A percentile compares a stretch with the other conserved stretches of the same genome.
Conservation (phyloP, 345 rosid genomes). For the Boechera divaricarpa region DNA sequence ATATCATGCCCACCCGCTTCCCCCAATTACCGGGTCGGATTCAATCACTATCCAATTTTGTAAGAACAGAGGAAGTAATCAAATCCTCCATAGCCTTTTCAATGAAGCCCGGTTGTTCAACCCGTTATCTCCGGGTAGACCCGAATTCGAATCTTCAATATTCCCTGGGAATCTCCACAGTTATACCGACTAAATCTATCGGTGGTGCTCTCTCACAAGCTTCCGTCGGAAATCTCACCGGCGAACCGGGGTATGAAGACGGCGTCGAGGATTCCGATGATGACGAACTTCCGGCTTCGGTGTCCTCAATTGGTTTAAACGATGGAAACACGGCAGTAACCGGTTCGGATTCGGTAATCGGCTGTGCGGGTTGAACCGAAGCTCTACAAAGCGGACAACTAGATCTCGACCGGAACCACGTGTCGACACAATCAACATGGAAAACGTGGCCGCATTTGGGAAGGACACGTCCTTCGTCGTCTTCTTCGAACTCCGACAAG, state of each 20-base stretch:
- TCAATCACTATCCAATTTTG: not conserved
- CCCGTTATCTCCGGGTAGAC: conserved; percentile 9
- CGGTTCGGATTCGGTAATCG: conserved; percentile 34
- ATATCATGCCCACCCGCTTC: conserved; percentile 12
- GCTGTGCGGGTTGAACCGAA: conserved; percentile 51
- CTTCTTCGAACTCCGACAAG: conserved; percentile 71
- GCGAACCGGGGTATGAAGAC: conserved; percentile 34
- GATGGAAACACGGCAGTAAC: conserved; percentile 16
- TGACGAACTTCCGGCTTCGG: conserved; percentile 45
- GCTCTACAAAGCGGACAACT: conserved; percentile 90
- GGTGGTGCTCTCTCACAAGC: conserved; percentile 43
- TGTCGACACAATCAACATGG: conserved; percentile 85
- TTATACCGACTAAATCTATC: conserved; percentile 36
- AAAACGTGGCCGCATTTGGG: conserved; percentile 77
- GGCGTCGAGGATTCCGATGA: conserved; percentile 40
- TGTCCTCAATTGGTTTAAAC: conserved; percentile 35
- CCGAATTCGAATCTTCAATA: conserved; percentile 36
- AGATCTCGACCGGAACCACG: conserved; percentile 80
- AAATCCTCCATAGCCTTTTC: conserved; percentile 47
- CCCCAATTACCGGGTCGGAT: not conserved
- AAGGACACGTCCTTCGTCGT: conserved; percentile 70
- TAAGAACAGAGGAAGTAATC: not conserved
- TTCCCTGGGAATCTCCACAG: conserved; percentile 50
- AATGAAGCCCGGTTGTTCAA: conserved; percentile 36
- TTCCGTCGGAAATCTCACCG: conserved; percentile 44